Evolutionary conservation across 352 stramenopile species (phyloP), one percentile per base, ranked within the genome.

Genomic region (Globisporangium spiculum): DNA sequence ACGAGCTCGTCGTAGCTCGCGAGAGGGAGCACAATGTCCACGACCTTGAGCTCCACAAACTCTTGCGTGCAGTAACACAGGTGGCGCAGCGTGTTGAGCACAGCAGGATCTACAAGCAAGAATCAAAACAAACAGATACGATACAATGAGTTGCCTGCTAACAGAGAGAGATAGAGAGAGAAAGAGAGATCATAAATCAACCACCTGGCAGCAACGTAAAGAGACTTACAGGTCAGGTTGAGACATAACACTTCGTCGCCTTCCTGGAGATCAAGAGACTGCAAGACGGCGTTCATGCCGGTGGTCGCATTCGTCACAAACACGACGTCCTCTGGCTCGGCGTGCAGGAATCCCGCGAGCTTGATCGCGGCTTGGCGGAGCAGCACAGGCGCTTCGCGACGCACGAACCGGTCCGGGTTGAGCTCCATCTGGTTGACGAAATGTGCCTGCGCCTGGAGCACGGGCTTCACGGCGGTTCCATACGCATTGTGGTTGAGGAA

Each of bases 371-470:
- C 86, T 60, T 90, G 77, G 36, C 86, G 84, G 60, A 96, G 75
- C 70, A 92, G 66, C 26, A 70, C 69, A 0, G 83, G 81, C 57
- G 74, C 72, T 61, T 96, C 88, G 41, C 80, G 82, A 3, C 88
- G 84, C 70, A 94, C 83, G 71, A 93, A 96, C n/a, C 86, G 77
- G 67, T 96, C 88, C 4, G 88, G 88, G 44, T 94, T 94, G 72
- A 82, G 83, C 73, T 96, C 88, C 88, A 96, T 94, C 76, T 90
- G 86, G 75, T 92, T 93, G 26, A 93, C 85, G 66, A 93, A 93
- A 67, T 93, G 83, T 14, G 86, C 86, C 27, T 95, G 88, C 34
- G 88, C 88, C 68, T 92, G 84, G 61, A 95, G 84, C 18, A 95
- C 88, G 61, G 81, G 78, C 66, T 89, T 90, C 22, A 81, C 83